Conservation (phyloP, 169 alveolate genomes). For the Perkinsus olseni region DNA sequence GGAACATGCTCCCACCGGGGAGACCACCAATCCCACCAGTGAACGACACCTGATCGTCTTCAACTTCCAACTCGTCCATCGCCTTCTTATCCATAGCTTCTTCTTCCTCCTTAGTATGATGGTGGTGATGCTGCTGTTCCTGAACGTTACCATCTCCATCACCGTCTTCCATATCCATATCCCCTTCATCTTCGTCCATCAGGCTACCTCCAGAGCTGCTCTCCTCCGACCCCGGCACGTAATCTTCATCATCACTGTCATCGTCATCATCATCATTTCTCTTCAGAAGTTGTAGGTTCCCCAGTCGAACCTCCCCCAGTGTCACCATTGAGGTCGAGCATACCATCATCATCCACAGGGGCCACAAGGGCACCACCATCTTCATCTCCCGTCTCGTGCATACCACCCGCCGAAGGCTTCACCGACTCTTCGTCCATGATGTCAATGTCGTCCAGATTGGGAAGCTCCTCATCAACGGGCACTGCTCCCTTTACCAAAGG, state of each 20-base stretch:
- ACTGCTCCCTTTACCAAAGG: not conserved
- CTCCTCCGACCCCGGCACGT: not conserved
- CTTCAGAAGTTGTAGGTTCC: not conserved
- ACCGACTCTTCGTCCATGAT: not conserved
- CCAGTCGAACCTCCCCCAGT: not conserved
- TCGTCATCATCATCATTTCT: not conserved
- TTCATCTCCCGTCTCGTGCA: not conserved
- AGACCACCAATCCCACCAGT: not conserved
- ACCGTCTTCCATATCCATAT: not conserved
- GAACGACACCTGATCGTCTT: not conserved
- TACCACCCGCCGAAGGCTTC: not conserved
- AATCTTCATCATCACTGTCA: not conserved
- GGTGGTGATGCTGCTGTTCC: not conserved
- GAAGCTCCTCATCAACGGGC: not conserved
- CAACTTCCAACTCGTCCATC: not conserved
- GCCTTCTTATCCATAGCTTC: not conserved
- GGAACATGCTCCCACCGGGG: constrained; percentile 4
- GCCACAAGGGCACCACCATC: not conserved
- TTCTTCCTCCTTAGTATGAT: not conserved
- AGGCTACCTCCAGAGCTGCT: not conserved
- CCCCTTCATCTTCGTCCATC: not conserved
- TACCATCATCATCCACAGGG: not conserved
- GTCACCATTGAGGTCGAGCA: not conserved
- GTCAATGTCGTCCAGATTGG: not conserved
- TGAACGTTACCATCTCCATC: not conserved